Percentiles rank a stretch among this genome's conserved stretches.
Conservation (phyloP, 495 filamentous ascomycete genomes). For the Stereocaulon alpinum region DNA sequence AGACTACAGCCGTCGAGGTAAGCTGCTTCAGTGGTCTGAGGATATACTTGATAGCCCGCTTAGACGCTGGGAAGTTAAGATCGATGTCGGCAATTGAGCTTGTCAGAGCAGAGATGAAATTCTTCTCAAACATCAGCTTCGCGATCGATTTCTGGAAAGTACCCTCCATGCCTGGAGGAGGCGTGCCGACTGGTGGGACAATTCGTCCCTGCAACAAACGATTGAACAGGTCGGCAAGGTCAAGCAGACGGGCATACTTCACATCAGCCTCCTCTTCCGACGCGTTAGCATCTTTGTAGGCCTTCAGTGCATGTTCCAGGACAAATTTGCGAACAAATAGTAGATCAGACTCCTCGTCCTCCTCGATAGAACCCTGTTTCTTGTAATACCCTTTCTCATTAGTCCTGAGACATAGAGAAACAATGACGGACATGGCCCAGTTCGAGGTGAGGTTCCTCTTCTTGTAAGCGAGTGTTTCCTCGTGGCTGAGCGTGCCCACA, state of each 20-base stretch:
- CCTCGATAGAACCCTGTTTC: slow-evolving; percentile 49
- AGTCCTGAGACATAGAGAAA: slow-evolving; percentile 79
- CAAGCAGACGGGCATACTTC: slow-evolving; percentile 78
- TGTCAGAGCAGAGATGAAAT: slow-evolving; percentile 79
- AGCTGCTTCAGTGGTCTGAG: slow-evolving; percentile 77
- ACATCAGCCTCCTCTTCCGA: slow-evolving; percentile 72
- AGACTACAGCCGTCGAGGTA: slow-evolving; percentile 71
- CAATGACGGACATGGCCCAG: slow-evolving; percentile 75
- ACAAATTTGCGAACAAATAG: slow-evolving; percentile 90
- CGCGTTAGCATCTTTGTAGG: slow-evolving; percentile 78
- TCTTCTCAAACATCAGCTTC: slow-evolving; percentile 96
- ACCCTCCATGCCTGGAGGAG: slow-evolving; percentile 31
- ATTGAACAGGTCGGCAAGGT: slow-evolving; percentile 82
- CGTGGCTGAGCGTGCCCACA: slow-evolving; percentile 59
- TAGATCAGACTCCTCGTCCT: slow-evolving; percentile 76
- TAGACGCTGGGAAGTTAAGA: slow-evolving; percentile 84
- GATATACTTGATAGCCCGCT: slow-evolving; percentile 92
- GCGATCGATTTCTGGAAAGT: slow-evolving; percentile 64
- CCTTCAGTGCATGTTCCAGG: slow-evolving; percentile 80
- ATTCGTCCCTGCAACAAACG: slow-evolving; percentile 79
- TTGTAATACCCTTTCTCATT: slow-evolving; percentile 50
- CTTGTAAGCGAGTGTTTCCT: slow-evolving; percentile 63
- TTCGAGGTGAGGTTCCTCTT: slow-evolving; percentile 75
- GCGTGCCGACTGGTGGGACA: slow-evolving; percentile 32
- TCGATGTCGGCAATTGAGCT: slow-evolving; percentile 93